phyloP scores from a whole-genome alignment of 2,329 filamentous ascomycete genomes.

The Cladosporium colombiae region DNA sequence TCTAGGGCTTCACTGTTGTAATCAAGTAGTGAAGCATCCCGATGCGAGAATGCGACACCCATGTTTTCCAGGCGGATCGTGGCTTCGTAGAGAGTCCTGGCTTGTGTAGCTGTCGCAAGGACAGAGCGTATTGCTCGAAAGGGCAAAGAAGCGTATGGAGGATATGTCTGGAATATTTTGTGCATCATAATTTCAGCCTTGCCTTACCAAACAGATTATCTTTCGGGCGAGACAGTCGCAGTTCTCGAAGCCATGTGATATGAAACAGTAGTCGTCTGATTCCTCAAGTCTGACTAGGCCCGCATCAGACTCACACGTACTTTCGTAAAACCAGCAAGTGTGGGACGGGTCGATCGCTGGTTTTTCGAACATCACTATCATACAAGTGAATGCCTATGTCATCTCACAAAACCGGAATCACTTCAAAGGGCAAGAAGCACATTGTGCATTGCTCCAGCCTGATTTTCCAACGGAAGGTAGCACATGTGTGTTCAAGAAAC shows the following conservation, averaged over 20 bases:
- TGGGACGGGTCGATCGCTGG: neutral
- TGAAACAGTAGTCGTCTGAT: too few relatives aligned
- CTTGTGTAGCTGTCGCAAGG: neutral
- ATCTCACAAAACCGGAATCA: too few relatives aligned
- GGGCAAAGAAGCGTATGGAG: neutral
- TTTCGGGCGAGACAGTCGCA: neutral
- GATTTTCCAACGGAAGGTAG: too few relatives aligned
- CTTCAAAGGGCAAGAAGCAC: too few relatives aligned
- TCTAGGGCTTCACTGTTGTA: neutral
- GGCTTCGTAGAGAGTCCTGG: neutral
- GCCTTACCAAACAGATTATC: neutral
- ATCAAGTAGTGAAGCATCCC: neutral
- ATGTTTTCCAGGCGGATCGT: neutral
- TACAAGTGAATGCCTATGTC: neutral
- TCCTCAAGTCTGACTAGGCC: neutral
- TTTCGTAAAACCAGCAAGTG: neutral
- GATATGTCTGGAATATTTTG: neutral
- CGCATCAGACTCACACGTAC: neutral
- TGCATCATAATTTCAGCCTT: neutral
- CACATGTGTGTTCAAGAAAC: too few relatives aligned
- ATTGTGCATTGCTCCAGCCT: too few relatives aligned
- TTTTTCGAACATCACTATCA: neutral
- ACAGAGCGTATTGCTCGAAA: neutral
- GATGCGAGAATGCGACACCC: neutral
- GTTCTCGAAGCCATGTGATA: too few relatives aligned